phyloP scores from a whole-genome alignment of 2,329 filamentous ascomycete species.

The Coleophoma cylindrospora region DNA sequence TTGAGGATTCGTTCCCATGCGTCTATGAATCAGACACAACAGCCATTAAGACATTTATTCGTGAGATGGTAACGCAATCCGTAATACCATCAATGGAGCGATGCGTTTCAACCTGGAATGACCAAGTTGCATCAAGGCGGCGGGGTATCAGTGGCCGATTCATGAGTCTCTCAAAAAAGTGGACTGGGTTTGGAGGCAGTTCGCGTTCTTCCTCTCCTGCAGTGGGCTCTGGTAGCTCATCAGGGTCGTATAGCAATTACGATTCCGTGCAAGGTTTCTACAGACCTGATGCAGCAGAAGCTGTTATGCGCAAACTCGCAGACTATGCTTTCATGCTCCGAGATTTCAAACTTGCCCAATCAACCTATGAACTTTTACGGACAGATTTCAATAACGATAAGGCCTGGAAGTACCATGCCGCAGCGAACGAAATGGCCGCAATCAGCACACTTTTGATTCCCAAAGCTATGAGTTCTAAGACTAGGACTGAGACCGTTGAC shows the following conservation, averaged over 20 bases:
- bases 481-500: slow-evolving; percentile 74
- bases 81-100: slow-evolving; percentile 96
- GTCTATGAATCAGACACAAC: slow-evolving; percentile 91
- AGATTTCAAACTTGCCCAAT: slow-evolving; percentile 90
- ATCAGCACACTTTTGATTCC: slow-evolving; percentile 77
- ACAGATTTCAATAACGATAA: slow-evolving; percentile 92
- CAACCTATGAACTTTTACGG: slow-evolving; percentile 85
- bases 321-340: slow-evolving; percentile 97
- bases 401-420: slow-evolving; percentile 93
- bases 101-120: slow-evolving; percentile 87
- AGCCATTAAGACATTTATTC: slow-evolving; percentile 81
- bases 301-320: slow-evolving; percentile 85
- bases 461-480: slow-evolving; percentile 66
- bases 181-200: slow-evolving; percentile 71
- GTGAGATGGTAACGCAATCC: slow-evolving; percentile 93
- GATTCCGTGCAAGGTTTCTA: slow-evolving; percentile 77
- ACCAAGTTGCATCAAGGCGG: slow-evolving; percentile 87
- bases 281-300: slow-evolving; percentile 76
- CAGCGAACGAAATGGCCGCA: slow-evolving; percentile 91
- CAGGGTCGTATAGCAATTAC: slow-evolving; percentile 61
- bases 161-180: slow-evolving; percentile 88
- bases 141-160: slow-evolving; percentile 89
- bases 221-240: slow-evolving; percentile 47
- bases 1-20: slow-evolving; percentile 68
- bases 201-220: slow-evolving; percentile 18